Percentiles rank a stretch among this genome's conserved stretches.
phyloP scores from a whole-genome alignment of 1,284 basidiomycete species.

The Pseudozyma sp. region DNA sequence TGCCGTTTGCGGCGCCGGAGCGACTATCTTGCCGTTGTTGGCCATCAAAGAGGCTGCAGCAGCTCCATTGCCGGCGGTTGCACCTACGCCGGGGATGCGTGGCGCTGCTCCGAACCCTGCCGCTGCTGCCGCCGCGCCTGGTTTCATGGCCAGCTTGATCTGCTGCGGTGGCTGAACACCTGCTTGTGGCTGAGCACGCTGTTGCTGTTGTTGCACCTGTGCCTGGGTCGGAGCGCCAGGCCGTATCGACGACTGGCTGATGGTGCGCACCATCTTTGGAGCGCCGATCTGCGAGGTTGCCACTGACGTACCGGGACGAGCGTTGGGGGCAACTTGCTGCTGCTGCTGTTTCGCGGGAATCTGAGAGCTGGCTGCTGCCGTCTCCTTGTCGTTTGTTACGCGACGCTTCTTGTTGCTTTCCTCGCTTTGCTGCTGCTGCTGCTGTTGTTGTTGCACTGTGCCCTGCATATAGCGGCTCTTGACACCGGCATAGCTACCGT shows the following conservation, averaged over 20 bases:
- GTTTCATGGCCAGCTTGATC: conserved; percentile 46
- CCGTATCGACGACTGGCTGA: conserved; percentile 46
- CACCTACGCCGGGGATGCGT: conserved; percentile 33
- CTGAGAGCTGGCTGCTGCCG: conserved; percentile 9
- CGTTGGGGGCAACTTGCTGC: conserved; percentile 9
- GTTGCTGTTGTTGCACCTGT: conserved; percentile 22
- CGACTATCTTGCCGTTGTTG: conserved; percentile 9
- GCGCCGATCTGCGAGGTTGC: conserved; percentile 35
- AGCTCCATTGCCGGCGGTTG: conserved; percentile 26
- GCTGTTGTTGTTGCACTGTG: conserved; percentile 21
- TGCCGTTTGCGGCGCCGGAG: conserved; percentile 9
- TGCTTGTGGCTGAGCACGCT: conserved; percentile 21
- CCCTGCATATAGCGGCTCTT: conserved; percentile 52
- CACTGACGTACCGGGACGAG: conserved; percentile 30
- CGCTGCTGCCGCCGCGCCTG: conserved; percentile 23
- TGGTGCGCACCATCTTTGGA: conserved; percentile 43
- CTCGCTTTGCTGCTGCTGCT: conserved; percentile 14
- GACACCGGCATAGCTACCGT: conserved; percentile 49
- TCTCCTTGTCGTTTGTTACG: conserved; percentile 44
- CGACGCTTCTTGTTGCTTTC: conserved; percentile 51
- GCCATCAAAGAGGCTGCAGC: conserved; percentile 35
- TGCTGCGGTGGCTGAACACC: conserved; percentile 36
- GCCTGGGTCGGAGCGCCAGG: conserved; percentile 19
- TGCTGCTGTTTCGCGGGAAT: conserved; percentile 16
- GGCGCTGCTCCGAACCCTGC: conserved; percentile 40